Base-by-base conservation (phyloP, 192 early-diverging fungal genomes). In the Coemansia pectinata region DNA sequence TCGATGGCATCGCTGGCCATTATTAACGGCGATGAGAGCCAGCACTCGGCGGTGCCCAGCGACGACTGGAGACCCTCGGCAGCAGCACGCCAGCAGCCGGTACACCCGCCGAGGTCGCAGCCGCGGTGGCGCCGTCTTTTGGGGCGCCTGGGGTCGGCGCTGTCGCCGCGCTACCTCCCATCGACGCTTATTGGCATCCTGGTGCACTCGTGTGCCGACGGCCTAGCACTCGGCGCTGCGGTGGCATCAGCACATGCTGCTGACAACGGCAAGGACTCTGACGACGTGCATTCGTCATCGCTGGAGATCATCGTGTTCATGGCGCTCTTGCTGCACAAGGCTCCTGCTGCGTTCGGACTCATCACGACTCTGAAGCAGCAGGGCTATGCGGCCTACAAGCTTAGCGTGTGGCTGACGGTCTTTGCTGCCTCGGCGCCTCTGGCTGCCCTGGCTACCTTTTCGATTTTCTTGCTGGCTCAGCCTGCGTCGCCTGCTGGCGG, bases 261-360 rank as follows among this genome's bases (percentile, higher is more conserved):
- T 15, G 44, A 64, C 2, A 44, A 57, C 7, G 55, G 45, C 50
- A 52, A 63, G 21, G 58, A 47, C 31, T 45, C 34, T 39, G 40
- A 50, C 6, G 75, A 85, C 42, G 84, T 86, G 8, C 81, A 87
- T 23, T 74, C 88, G 17, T 88, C 89, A 4, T 77, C 81, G 5
- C 40, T 83, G 33, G 81, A 83, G 42, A 80, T 90, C 21, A 90
- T 98, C 10, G 92, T 98, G 21, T 98, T 97, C 71, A 57, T 98
- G 19, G 96, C 96, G 4, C 94, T 98, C 65, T 92, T 97, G 87
- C 81, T 98, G 31, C 96, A 98, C 86, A 98, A 98, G 79, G 95
- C 94, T 6, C 96, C 96, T 1, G 89, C 93, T 6, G 94, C 96
- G 0, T 95, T 98, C 78, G 95, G 94, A 0, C 85, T 98, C 9